Percentiles rank a stretch among this genome's conserved stretches.
Conservation (phyloP, 2,329 filamentous ascomycete species). For the Lasiodiplodia sp. region DNA sequence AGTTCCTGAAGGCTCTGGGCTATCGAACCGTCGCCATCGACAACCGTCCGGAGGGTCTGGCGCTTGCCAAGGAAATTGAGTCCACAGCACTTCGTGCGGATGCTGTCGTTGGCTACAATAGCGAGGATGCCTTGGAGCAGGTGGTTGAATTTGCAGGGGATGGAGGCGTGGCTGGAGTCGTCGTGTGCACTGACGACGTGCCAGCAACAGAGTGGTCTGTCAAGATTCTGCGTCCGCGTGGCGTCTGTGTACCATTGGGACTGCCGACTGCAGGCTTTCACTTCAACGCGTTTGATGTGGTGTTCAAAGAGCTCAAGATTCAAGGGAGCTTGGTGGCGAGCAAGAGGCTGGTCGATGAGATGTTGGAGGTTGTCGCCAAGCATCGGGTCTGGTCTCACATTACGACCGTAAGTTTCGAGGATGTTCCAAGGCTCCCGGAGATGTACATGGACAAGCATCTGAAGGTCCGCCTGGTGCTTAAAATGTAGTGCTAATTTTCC, state of each 20-base stretch:
- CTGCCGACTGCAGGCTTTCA: constrained; percentile 39
- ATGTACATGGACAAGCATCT: constrained; percentile 35
- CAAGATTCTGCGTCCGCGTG: constrained; percentile 36
- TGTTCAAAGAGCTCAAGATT: constrained; percentile 38
- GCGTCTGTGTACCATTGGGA: constrained; percentile 38
- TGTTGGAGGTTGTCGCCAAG: constrained; percentile 38
- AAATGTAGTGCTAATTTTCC: constrained; percentile 15
- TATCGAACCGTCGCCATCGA: constrained; percentile 38
- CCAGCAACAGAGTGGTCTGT: constrained; percentile 38
- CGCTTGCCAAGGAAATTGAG: not conserved
- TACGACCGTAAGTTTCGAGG: constrained; percentile 36
- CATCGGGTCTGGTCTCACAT: constrained; percentile 37
- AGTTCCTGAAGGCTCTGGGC: constrained; percentile 39
- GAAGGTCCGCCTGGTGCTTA: constrained; percentile 41
- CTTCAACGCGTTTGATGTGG: constrained; percentile 38
- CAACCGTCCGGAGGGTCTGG: constrained; percentile 36
- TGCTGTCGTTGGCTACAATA: not conserved
- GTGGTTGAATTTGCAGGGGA: not conserved
- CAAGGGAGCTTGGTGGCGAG: constrained; percentile 39
- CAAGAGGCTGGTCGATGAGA: constrained; percentile 37
- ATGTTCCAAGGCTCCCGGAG: constrained; percentile 36
- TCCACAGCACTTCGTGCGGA: not conserved
- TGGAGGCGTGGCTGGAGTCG: constrained; percentile 32
- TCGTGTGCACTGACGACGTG: constrained; percentile 40
- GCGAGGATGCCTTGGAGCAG: not conserved